Base-by-base conservation (phyloP, 208 protist species). In the Leishmania mexicana region DNA sequence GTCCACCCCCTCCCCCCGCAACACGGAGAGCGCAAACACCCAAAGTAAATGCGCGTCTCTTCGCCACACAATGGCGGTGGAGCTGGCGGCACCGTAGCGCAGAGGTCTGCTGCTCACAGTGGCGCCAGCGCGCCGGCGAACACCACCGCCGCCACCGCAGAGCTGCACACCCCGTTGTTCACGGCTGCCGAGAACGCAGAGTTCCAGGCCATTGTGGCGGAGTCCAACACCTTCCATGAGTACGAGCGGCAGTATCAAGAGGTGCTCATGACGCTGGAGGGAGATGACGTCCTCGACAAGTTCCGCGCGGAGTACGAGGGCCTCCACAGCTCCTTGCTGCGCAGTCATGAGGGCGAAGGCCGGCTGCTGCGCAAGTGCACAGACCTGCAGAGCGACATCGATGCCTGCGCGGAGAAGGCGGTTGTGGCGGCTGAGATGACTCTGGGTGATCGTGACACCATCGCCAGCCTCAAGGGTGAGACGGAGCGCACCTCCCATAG, bases 261-360 rank as follows among this genome's bases (percentile, higher is more conserved):
- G 84, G 94, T 98, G 81, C 86, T 99, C 53, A 91, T 96, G 87
- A 93, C 99, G 60, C 86, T 99, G 1, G 94, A 98, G 58, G 97
- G 94, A 73, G 98, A 99, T 79, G 97, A 99, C 51, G 86, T 96
- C 38, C 92, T 99, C 0, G 97, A 99, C 79, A 83, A 91, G 49
- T 99, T 99, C 87, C 92, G 97, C 40, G 81, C 83, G 13, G 99
- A 99, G 87, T 99, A 99, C 87, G 97, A 99, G 4, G 98, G 99
- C 54, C 92, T 99, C 15, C 98, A 99, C 82, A 87, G 96, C 77
- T 98, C 98, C 19, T 92, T 99, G 35, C 90, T 99, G 54, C 98
- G 99, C 88, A 99, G 97, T 70, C 98, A 99, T 87, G 98, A 99
- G 83, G 98, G 93, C 67, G 99, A 99, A 87, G 98, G 99, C 83